Evolutionary conservation across 2,329 filamentous ascomycete species (phyloP), one percentile per base, ranked within the genome.

Genomic region (Trichothecium roseum): DNA sequence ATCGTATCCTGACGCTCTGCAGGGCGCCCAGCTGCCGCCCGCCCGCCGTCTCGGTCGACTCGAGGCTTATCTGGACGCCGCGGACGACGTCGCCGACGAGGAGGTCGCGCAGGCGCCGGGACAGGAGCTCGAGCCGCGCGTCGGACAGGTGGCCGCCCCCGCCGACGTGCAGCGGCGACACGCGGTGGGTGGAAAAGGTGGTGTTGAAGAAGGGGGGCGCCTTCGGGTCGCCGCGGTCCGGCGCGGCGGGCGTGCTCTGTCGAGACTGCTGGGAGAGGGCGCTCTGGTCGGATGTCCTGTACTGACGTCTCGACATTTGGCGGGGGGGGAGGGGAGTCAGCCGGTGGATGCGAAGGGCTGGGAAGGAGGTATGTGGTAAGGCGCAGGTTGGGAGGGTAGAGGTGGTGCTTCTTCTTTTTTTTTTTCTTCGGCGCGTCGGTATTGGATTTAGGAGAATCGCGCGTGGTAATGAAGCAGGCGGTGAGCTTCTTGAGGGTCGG

Each of bases 81-180:
- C 73, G 68, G n/a, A 77, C 68, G 2, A 74, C 66, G 43, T 77
- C 72, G 13, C 72, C 72, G 0, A 74, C 69, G 0, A 77, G 60
- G 2, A 59, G 59, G 32, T 77, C 72, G 28, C 72, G 66, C 2
- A 78, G 52, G 3, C 66, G 60, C 7, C 60, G 60, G 1, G 68
- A 63, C 1, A 76, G 55, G 0, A 50, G 37, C 12, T 57, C 50
- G 3, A 77, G 58, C 3, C 63, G 59, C 1, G 47, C 29, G 0
- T 50, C 32, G 0, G 55, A 56, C 1, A 74, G 55, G 6, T 24
- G n/a, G 12, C 47, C 45, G 3, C 63, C 52, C 3, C 52, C 36
- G 17, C 68, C 69, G 16, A 71, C 39, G 46, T 67, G 64, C 1
- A 78, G 56, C 2, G 72, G 70, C 0, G 72, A 75, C 3, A 66